Base-by-base conservation (phyloP, 2,329 filamentous ascomycete species). In the Trichoderma sp. region DNA sequence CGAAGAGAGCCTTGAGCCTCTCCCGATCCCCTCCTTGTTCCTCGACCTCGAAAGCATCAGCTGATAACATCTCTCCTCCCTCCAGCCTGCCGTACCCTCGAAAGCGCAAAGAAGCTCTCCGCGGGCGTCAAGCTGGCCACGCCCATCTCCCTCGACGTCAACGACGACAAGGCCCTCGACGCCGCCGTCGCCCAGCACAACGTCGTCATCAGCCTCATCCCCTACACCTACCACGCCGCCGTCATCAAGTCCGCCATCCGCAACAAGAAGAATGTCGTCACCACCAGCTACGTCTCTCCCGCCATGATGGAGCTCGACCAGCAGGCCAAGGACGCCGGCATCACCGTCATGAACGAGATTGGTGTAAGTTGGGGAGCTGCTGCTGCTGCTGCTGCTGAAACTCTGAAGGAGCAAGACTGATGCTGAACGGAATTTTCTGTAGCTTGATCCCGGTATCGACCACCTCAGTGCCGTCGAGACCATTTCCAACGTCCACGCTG, bases 271-370 rank as follows among this genome's bases (percentile, higher is more conserved):
- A 82, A 98, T 82, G 93, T 98, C 67, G 93, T 98, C 74, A 97
- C 94, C 66, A 97, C 94, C 34, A 92, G 88, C 70, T 98, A 98
- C 76, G 91, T 97, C 71, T 96, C 91, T 5, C 92, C 92, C 3
- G 91, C 92, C 69, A 97, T 97, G 93, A 79, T 89, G 80, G 94
- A 93, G 82, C 87, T 98, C 58, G 90, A 97, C 73, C 82, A 88
- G 72, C 82, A 90, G 72, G 28, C 28, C 30, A 96, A 97, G 84
- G 90, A 90, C 68, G 94, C 94, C 19, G 93, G 93, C 67, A 97
- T 97, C 76, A 96, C 92, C 12, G 93, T 97, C 75, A 93, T 97
- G 90, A 97, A 98, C 80, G 94, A 98, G 85, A 96, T 96, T 75
- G 92, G 92, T 68, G 26, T 56, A 61, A 75, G 60, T 47, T 52